phyloP scores from a whole-genome alignment of 495 filamentous ascomycete species.

The Aspergillus steynii region DNA sequence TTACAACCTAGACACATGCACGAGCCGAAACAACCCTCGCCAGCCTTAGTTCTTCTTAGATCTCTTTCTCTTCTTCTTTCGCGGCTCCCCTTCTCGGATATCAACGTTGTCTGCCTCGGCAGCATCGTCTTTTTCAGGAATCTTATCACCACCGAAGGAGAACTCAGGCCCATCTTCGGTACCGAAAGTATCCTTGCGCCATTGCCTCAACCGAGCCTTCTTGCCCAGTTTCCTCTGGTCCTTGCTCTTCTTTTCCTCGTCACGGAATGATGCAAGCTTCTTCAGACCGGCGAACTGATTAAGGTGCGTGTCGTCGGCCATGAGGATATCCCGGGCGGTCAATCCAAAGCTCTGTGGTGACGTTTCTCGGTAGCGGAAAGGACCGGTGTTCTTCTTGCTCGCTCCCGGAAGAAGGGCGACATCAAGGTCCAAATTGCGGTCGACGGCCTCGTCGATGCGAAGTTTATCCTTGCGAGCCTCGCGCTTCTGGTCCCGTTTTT shows the following conservation, averaged over 20 bases:
- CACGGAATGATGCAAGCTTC: slow-evolving; percentile 88
- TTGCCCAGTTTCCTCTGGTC: slow-evolving; percentile 88
- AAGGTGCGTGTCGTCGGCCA: slow-evolving; percentile 82
- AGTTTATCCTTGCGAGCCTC: slow-evolving; percentile 74
- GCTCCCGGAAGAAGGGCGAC: slow-evolving; percentile 56
- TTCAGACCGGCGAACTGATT: slow-evolving; percentile 93
- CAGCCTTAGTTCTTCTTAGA: slow-evolving; percentile 46
- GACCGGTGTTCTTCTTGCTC: slow-evolving; percentile 53
- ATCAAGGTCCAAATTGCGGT: slow-evolving; percentile 74
- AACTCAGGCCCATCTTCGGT: slow-evolving; percentile 60
- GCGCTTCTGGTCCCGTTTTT: slow-evolving; percentile 69
- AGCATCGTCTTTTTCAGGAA: slow-evolving; percentile 26
- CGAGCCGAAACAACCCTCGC: not conserved
- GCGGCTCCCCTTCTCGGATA: slow-evolving; percentile 46
- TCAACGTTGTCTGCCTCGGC: slow-evolving; percentile 38
- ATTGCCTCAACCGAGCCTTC: slow-evolving; percentile 85
- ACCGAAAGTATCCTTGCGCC: slow-evolving; percentile 92
- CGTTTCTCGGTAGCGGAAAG: slow-evolving; percentile 91
- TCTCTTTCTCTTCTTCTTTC: slow-evolving; percentile 51
- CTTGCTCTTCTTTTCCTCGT: slow-evolving; percentile 79
- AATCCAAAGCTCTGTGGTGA: slow-evolving; percentile 88
- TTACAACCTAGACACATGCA: not conserved
- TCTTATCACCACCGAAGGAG: slow-evolving; percentile 28
- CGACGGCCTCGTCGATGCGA: slow-evolving; percentile 84
- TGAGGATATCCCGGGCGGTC: slow-evolving; percentile 84